phyloP scores from a whole-genome alignment of 441 rosid species.

The Cnidoscolus chayamansa region DNA sequence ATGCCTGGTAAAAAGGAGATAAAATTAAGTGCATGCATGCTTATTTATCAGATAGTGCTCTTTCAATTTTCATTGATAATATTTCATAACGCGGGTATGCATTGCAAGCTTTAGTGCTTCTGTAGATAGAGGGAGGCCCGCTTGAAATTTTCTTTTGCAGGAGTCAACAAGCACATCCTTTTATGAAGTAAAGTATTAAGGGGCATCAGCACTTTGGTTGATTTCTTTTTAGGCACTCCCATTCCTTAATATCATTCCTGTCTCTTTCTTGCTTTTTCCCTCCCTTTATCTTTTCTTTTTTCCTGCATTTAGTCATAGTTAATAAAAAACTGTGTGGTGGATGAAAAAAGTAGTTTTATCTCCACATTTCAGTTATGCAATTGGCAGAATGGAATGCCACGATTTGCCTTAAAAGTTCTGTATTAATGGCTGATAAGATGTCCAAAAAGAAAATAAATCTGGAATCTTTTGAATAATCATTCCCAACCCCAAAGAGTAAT shows the following conservation, averaged over 20 bases:
- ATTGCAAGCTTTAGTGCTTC: conserved; percentile 2
- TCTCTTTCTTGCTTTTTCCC: neutral
- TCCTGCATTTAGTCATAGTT: neutral
- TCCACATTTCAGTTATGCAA: neutral
- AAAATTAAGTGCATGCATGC: too few relatives aligned
- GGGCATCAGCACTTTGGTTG: conserved; percentile 24
- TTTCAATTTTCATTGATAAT: too few relatives aligned
- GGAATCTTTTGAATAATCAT: neutral
- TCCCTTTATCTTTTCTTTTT: neutral
- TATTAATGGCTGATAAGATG: neutral
- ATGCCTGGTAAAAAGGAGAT: too few relatives aligned
- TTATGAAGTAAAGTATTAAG: conserved; percentile 34
- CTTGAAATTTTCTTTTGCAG: neutral
- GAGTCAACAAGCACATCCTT: conserved; percentile 23
- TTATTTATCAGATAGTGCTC: too few relatives aligned
- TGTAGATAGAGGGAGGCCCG: neutral
- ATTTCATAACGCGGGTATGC: neutral
- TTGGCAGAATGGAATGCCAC: neutral
- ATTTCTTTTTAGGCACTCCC: conserved; percentile 25
- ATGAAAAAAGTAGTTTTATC: neutral
- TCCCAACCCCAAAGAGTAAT: neutral
- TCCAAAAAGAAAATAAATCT: conserved; percentile 4
- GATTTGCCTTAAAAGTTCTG: neutral
- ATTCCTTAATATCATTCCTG: conserved; percentile 4
- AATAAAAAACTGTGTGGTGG: neutral